phyloP scores from a whole-genome alignment of 306 rosid species.

The Vigna nakashimae region DNA sequence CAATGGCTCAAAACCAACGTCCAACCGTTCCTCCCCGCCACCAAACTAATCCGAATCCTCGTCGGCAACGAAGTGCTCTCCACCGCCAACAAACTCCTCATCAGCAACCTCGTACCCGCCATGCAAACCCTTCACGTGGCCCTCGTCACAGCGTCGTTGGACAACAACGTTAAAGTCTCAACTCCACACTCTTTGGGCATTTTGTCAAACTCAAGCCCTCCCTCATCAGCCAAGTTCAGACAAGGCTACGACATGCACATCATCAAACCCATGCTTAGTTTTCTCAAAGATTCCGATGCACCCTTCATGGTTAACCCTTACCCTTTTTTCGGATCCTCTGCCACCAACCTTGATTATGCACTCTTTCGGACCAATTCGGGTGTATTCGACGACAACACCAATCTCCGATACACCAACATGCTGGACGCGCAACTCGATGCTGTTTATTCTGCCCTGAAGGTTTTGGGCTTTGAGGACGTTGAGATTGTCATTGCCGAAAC shows the following conservation, averaged over 20 bases:
- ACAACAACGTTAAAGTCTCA: constrained; percentile 60
- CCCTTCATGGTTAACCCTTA: constrained; percentile 84
- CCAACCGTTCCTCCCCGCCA: constrained; percentile 64
- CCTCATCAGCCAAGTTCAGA: constrained; percentile 72
- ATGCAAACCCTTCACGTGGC: constrained; percentile 70
- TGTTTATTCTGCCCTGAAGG: constrained; percentile 62
- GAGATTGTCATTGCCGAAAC: constrained; percentile 75
- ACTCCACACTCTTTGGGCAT: constrained; percentile 84
- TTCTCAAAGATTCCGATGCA: constrained; percentile 61
- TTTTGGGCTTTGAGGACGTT: constrained; percentile 66
- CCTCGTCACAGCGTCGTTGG: constrained; percentile 53
- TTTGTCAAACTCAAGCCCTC: constrained; percentile 73
- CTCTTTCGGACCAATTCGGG: constrained; percentile 62
- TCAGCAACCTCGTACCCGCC: constrained; percentile 70
- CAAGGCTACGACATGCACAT: constrained; percentile 83
- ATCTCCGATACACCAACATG: constrained; percentile 67
- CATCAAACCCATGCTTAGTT: constrained; percentile 71
- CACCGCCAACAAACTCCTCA: constrained; percentile 64
- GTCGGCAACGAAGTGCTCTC: constrained; percentile 76
- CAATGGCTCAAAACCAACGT: constrained; percentile 68
- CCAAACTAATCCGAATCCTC: constrained; percentile 60
- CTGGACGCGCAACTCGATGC: constrained; percentile 84
- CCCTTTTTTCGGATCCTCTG: constrained; percentile 66
- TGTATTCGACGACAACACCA: constrained; percentile 54
- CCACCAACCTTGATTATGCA: constrained; percentile 60